phyloP scores from a whole-genome alignment of 805 yeast genomes.

The Metschnikowia hibisci region DNA sequence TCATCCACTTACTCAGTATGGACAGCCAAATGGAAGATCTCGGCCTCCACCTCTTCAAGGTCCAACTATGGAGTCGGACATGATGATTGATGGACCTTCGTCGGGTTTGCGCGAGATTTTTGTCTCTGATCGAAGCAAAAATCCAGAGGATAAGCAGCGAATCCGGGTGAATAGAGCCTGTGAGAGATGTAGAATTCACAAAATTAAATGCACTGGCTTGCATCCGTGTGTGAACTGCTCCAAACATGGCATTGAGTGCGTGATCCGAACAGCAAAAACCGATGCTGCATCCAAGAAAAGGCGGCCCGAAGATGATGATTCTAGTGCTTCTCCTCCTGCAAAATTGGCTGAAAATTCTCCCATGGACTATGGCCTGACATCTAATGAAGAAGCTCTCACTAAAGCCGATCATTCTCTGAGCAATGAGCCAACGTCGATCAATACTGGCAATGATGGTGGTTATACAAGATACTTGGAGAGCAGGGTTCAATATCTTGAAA shows the following conservation, averaged over 20 bases:
- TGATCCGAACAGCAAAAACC: slow-evolving; percentile 13
- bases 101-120: background rate
- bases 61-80: background rate
- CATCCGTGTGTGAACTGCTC: slow-evolving; percentile 48
- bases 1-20: background rate
- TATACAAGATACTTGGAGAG: slow-evolving; percentile 30
- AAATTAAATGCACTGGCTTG: slow-evolving; percentile 55
- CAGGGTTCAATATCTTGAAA: slow-evolving; percentile 38
- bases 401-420: background rate
- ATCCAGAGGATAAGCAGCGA: slow-evolving; percentile 15
- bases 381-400: background rate
- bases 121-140: background rate
- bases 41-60: background rate
- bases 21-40: background rate
- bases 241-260: slow-evolving; percentile 34
- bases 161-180: slow-evolving; percentile 52
- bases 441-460: background rate
- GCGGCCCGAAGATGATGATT: background rate
- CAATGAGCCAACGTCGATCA: background rate
- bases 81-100: background rate
- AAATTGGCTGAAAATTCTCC: background rate
- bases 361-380: background rate
- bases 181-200: slow-evolving; percentile 50
- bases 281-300: background rate
- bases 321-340: background rate